phyloP scores from a whole-genome alignment of 768 basidiomycete species.

The Pleurotus citrinopileatus region DNA sequence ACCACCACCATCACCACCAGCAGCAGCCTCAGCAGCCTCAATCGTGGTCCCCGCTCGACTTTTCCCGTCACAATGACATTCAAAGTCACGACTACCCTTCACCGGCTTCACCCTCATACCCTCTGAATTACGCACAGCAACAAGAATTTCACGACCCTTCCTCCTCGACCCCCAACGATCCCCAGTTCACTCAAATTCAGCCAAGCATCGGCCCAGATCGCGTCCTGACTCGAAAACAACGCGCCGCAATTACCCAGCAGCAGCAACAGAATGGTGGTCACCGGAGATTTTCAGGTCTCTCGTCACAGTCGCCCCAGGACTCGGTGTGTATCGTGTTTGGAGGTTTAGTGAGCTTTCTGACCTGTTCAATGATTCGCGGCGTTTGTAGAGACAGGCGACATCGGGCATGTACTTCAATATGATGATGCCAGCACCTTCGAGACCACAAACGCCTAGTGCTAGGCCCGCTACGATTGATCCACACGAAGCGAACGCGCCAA shows the following conservation, averaged over 20 bases:
- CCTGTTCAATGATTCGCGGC: no score
- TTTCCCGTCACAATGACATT: constrained; percentile 7
- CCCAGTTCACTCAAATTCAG: constrained; percentile 38
- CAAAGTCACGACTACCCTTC: constrained; percentile 9
- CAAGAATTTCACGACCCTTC: constrained; percentile 5
- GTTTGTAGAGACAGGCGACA: constrained; percentile 8
- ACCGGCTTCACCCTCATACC: constrained; percentile 8
- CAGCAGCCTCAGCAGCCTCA: background rate
- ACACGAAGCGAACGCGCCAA: background rate
- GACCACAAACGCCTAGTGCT: constrained; percentile 3
- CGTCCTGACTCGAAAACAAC: constrained; percentile 41
- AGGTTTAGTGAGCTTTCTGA: no score
- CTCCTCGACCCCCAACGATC: background rate
- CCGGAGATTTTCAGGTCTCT: constrained; percentile 3
- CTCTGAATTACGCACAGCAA: background rate
- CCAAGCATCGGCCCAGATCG: constrained; percentile 54
- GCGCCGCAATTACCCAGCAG: constrained; percentile 25
- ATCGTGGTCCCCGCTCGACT: constrained; percentile 4
- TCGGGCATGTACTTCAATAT: constrained; percentile 7
- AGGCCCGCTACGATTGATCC: background rate
- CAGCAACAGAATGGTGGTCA: constrained; percentile 1
- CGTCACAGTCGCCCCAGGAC: constrained; percentile 9
- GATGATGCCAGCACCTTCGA: constrained; percentile 6
- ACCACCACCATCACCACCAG: constrained; percentile 2
- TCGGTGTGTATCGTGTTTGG: background rate